Conservation (phyloP, 495 filamentous ascomycete genomes). For the Podospora fimiseda region DNA sequence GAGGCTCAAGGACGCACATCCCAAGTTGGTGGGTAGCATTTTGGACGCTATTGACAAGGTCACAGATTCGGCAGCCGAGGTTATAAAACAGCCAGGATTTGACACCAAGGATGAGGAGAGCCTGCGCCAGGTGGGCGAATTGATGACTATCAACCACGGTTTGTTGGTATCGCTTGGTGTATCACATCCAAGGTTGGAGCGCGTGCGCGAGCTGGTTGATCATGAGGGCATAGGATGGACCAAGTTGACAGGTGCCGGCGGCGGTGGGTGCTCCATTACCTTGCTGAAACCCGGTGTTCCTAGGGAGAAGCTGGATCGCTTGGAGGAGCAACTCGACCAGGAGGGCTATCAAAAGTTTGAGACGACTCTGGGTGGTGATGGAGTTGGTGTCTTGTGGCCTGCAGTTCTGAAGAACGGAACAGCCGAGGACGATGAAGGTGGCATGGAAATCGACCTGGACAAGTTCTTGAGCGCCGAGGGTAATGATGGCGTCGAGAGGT, state of each 20-base stretch:
- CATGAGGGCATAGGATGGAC: constrained; percentile 90
- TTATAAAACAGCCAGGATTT: constrained; percentile 61
- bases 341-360: constrained; percentile 81
- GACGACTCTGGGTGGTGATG: constrained; percentile 83
- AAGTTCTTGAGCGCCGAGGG: constrained; percentile 80
- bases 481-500: constrained; percentile 68
- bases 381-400: constrained; percentile 87
- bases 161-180: constrained; percentile 82
- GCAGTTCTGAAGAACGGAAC: constrained; percentile 71
- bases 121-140: constrained; percentile 66
- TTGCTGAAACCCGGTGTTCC: constrained; percentile 60
- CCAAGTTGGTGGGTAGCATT: constrained; percentile 66
- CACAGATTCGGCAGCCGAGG: constrained; percentile 61
- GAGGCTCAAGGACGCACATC: constrained; percentile 59
- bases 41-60: constrained; percentile 79
- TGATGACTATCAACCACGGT: constrained; percentile 90
- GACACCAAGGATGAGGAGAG: constrained; percentile 50
- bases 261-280: constrained; percentile 91
- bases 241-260: constrained; percentile 92
- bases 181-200: constrained; percentile 87
- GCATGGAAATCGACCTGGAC: constrained; percentile 87
- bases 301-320: constrained; percentile 43
- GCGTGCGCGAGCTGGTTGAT: constrained; percentile 87
- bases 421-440: constrained; percentile 62
- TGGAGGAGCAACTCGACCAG: constrained; percentile 60